Evolutionary conservation across 306 rosid species (phyloP), one percentile per base, ranked within the genome.

Genomic region (Quercus mongolica): DNA sequence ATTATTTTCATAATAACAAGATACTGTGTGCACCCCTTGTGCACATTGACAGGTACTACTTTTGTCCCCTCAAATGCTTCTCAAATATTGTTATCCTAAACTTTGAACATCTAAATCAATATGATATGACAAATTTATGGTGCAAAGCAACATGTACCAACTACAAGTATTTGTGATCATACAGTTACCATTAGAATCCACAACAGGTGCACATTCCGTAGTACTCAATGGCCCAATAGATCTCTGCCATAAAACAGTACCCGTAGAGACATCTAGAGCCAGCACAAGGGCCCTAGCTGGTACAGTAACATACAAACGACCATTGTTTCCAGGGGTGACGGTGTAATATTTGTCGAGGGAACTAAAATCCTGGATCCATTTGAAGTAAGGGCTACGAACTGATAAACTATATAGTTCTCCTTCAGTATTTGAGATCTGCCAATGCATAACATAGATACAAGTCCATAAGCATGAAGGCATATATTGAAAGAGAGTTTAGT

Each of bases 341-440:
- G 94, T 80, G 83, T 90, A 89, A 72, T 64, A 61, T 71, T 84
- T 90, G 79, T 80, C 96, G 1, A 90, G 87, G 20, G 87, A 88
- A 71, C 97, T 94, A 7, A 92, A 87, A 79, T 91, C 98, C 73
- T 83, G 90, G 71, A 92, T 89, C 97, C 98, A 92, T 80, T 83
- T 86, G 56, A 90, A 89, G 59, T 82, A 76, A 20, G 77, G 94
- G 73, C 88, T 85, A 3, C 82, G 92, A 59, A 86, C 61, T 0
- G 96, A 89, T 68, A 94, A 54, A 61, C 90, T 84, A 71, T 90
- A 94, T 59, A 94, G 58, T 59, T 90, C 89, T 59, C 98, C 97
- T 79, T 85, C 90, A 44, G 91, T 83, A 76, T 92, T 92, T 25
- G 97, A 82, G 74, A 94, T 86, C 97, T 94, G 90, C 74, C 59